Base-by-base conservation (phyloP, 768 basidiomycete species). In the Suillus occidentalis region DNA sequence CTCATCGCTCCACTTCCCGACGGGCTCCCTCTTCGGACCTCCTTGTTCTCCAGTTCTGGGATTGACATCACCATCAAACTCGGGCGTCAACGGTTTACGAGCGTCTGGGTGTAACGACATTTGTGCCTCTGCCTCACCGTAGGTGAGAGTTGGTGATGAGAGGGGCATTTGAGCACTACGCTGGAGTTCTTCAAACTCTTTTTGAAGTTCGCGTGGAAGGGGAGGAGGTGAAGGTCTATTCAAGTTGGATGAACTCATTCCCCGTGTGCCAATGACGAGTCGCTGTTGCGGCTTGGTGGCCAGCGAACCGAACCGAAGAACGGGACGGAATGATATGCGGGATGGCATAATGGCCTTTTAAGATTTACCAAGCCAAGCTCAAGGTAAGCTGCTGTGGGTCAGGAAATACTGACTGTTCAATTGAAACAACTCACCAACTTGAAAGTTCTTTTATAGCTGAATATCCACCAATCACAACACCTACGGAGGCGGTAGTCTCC, bases 21-120 rank as follows among this genome's bases (percentile, higher is more conserved):
- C 84, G 16, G 95, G 95, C 73, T 97, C 95, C 37, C 80, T 83
- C 80, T 95, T 96, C 25, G 95, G 95, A 0, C 95, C 95, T 0
- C 92, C 93, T 56, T 84, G 78, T 76, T 97, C 95, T 14, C 95
- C 95, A 3, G 95, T 97, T 2, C 69, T 69, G 1, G 94, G 95
- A 70, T 97, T 95, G 43, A 81, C 75, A 52, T 94, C 88, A 22
- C 94, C 95, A 64, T 90, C 86, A 70, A 95, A 95, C 68, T 91
- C 89, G 12, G 88, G 81, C 22, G 80, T 77, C 28, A 89, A 64
- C 1, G 87, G 85, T 18, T 75, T 74, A 28, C 83, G 86, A 0
- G 89, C 85, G 71, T 95, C 91, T 2, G 91, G 90, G 71, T 94
- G 92, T 52, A 86, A 71, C 2, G 85, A 78, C 22, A 83, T 78